Conservation (phyloP, 805 yeast species). For the Cyberlindnera meyerae region DNA sequence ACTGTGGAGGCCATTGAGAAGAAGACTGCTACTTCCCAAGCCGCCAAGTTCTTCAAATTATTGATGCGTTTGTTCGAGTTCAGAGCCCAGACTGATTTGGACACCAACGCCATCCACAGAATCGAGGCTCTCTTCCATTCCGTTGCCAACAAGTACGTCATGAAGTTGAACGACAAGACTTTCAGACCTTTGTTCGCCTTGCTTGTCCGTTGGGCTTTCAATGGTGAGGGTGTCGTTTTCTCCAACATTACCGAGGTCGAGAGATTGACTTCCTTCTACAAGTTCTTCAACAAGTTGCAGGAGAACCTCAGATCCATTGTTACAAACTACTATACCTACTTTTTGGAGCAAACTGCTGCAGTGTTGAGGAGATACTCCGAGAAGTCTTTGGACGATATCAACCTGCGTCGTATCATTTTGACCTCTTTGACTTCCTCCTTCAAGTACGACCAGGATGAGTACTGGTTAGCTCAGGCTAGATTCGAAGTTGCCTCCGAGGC, state of each 20-base stretch:
- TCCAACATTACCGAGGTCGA: conserved; percentile 43
- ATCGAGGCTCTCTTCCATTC: conserved; percentile 73
- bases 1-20: conserved; percentile 65
- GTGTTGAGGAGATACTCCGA: conserved; percentile 47
- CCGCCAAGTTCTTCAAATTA: conserved; percentile 64
- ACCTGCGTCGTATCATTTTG: conserved; percentile 67
- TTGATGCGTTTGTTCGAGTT: conserved; percentile 67
- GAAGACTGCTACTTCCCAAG: conserved; percentile 67
- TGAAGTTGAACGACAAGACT: conserved; percentile 89
- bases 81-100: conserved; percentile 54
- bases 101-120: conserved; percentile 69
- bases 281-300: conserved; percentile 80
- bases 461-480: conserved; percentile 87
- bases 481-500: conserved; percentile 66
- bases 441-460: conserved; percentile 87
- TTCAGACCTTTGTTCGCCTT: conserved; percentile 90
- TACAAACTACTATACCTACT: conserved; percentile 81
- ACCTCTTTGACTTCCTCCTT: conserved; percentile 76
- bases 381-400: conserved; percentile 40
- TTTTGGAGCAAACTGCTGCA: conserved; percentile 65
- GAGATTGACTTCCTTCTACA: conserved; percentile 71
- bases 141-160: conserved; percentile 69
- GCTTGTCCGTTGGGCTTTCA: conserved; percentile 87
- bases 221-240: conserved; percentile 63
- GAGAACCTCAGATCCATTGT: conserved; percentile 81